A percentile compares a stretch with the other conserved stretches of the same genome.
Evolutionary conservation across 352 stramenopile species (phyloP).

Genomic region (Globisporangium echinulatum): DNA sequence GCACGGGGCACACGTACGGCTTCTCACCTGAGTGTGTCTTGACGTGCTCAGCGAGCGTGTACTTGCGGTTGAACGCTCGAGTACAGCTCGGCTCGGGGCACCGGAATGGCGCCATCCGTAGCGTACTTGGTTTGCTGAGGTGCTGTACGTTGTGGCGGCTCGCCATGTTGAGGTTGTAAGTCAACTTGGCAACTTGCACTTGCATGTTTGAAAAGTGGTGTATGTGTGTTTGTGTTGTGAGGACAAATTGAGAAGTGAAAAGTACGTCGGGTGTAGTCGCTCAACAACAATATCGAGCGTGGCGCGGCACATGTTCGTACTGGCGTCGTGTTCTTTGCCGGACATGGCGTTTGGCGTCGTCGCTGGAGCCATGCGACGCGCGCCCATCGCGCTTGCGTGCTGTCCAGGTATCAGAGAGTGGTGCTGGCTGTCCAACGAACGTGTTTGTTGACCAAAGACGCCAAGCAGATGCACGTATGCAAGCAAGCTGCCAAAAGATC

Average conservation of each 20-base stretch:
- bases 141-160: conserved; percentile 7
- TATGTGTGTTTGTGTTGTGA: background rate
- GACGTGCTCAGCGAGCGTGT: conserved; percentile 43
- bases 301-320: too few relatives aligned
- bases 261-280: too few relatives aligned
- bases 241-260: conserved; percentile 1
- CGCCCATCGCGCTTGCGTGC: too few relatives aligned
- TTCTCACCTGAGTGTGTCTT: conserved; percentile 55
- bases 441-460: too few relatives aligned
- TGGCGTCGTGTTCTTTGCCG: too few relatives aligned
- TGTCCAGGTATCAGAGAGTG: too few relatives aligned
- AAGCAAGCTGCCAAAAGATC: too few relatives aligned
- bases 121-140: conserved; percentile 1
- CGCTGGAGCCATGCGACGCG: too few relatives aligned
- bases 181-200: background rate
- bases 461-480: too few relatives aligned
- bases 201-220: background rate
- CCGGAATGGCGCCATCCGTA: background rate
- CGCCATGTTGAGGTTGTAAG: conserved; percentile 3
- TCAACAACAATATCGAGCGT: too few relatives aligned
- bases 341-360: too few relatives aligned
- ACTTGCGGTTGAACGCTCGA: conserved; percentile 35
- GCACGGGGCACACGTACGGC: conserved; percentile 34
- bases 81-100: conserved; percentile 7
- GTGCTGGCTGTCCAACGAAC: background rate